Conservation (phyloP, 345 rosid species). For the Syzygium grande region DNA sequence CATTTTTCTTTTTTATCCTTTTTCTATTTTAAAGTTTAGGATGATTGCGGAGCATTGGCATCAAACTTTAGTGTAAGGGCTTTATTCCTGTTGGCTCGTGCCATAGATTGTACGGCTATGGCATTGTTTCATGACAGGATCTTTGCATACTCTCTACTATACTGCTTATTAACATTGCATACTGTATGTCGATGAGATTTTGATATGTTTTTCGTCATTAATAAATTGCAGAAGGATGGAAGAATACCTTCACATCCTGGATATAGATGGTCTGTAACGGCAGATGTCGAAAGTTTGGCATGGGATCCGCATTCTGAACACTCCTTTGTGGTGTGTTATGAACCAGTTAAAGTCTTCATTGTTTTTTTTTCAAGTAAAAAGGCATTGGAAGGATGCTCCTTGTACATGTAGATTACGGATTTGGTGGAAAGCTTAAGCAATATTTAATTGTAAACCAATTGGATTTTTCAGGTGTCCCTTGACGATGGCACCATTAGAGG, state of each 20-base stretch:
- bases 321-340: conserved; percentile 68
- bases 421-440: background rate
- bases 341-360: background rate
- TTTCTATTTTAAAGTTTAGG: background rate
- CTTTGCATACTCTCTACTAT: background rate
- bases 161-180: background rate
- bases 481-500: conserved; percentile 91
- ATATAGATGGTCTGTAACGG: conserved; percentile 60
- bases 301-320: conserved; percentile 88
- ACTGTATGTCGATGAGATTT: background rate
- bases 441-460: background rate
- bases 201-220: background rate
- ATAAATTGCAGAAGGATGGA: conserved; percentile 60
- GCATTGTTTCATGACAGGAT: background rate
- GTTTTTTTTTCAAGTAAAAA: background rate
- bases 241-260: conserved; percentile 69
- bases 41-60: background rate
- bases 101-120: background rate
- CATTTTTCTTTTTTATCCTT: background rate
- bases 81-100: background rate
- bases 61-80: background rate
- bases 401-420: background rate
- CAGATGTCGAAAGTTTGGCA: conserved; percentile 84
- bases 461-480: conserved; percentile 55
- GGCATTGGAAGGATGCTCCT: background rate